Evolutionary conservation across 2,329 filamentous ascomycete species (phyloP).

Genomic region (Ilyonectria destructans): DNA sequence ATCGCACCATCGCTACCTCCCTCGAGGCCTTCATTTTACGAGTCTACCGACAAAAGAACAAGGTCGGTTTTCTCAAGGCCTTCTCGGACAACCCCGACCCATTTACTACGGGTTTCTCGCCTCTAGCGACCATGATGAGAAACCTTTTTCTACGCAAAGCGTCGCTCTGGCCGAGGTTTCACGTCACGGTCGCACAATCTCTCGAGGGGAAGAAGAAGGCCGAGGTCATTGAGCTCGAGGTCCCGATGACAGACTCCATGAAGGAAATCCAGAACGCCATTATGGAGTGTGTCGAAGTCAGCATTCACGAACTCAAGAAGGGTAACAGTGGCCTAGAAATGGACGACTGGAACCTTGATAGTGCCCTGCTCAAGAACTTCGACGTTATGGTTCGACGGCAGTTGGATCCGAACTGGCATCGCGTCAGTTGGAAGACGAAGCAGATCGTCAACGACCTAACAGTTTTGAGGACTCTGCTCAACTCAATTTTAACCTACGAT

Average conservation of each 20-base stretch:
- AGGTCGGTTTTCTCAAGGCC: conserved; percentile 92
- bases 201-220: conserved; percentile 94
- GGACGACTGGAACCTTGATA: conserved; percentile 97
- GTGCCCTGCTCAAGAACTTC: conserved; percentile 92
- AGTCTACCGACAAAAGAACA: conserved; percentile 96
- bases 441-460: conserved; percentile 94
- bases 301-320: conserved; percentile 94
- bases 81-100: conserved; percentile 96
- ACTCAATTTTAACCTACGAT: conserved; percentile 88
- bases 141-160: conserved; percentile 90
- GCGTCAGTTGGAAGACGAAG: conserved; percentile 93
- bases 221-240: conserved; percentile 96
- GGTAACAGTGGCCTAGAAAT: conserved; percentile 91
- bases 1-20: conserved; percentile 88
- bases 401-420: conserved; percentile 96
- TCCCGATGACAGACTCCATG: conserved; percentile 97
- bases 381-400: conserved; percentile 91
- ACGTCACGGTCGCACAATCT: conserved; percentile 89
- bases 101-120: conserved; percentile 90
- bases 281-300: conserved; percentile 95
- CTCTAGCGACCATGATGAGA: conserved; percentile 90
- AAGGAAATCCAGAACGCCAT: conserved; percentile 93
- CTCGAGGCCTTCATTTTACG: conserved; percentile 95
- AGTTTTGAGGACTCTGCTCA: conserved; percentile 86
- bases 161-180: conserved; percentile 94